These are phyloP conservation scores for Spergularia marina DNA, from an alignment of 148 eudicot genomes.

Conservation along the genomic window DNA sequence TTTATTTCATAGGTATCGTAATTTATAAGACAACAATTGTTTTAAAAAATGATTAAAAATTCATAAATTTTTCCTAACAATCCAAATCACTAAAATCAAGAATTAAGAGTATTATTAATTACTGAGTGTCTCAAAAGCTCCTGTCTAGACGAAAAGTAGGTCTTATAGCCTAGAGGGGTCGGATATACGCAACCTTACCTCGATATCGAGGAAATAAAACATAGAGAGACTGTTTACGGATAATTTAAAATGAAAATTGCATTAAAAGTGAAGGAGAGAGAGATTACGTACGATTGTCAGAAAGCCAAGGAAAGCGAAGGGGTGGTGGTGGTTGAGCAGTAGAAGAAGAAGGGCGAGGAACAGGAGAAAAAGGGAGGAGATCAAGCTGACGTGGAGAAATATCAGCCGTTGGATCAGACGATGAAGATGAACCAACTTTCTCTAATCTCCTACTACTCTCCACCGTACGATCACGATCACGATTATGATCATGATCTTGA, in stretches of 20 bases:
- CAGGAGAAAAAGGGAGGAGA: conserved; percentile 33
- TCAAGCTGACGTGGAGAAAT: conserved; percentile 26
- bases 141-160: too few relatives aligned
- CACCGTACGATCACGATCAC: neutral
- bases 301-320: conserved; percentile 35
- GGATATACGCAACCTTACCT: too few relatives aligned
- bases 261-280: neutral
- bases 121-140: too few relatives aligned
- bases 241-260: too few relatives aligned
- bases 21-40: too few relatives aligned
- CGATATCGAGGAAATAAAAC: too few relatives aligned
- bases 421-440: conserved; percentile 23
- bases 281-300: conserved; percentile 28
- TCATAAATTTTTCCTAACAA: too few relatives aligned
- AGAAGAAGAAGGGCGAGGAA: conserved; percentile 9
- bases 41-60: too few relatives aligned
- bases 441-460: conserved; percentile 11
- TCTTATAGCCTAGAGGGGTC: too few relatives aligned
- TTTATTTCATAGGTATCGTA: neutral
- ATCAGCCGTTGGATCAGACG: conserved; percentile 24
- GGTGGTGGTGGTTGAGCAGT: conserved; percentile 11
- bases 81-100: too few relatives aligned
- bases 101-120: too few relatives aligned
- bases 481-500: conserved; percentile 1
- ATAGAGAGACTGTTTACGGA: too few relatives aligned